These are phyloP conservation scores for Alternaria sp. DNA, from an alignment of 2,329 filamentous ascomycete species.

Conservation along the genomic window DNA sequence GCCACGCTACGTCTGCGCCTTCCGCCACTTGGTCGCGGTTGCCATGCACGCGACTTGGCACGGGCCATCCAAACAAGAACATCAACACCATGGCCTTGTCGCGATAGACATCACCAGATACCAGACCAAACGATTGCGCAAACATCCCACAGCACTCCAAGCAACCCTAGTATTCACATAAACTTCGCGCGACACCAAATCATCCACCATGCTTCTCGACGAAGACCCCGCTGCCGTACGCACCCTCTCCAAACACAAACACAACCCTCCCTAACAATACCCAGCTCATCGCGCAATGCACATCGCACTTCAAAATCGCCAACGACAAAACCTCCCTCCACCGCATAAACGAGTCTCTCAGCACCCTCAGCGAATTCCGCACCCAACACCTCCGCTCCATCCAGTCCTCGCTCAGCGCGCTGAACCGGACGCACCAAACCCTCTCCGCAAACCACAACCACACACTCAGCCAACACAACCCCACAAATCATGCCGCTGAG, in stretches of 20 bases:
- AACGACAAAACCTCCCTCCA: constrained; percentile 85
- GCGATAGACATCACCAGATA: constrained; percentile 14
- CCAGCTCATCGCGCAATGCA: constrained; percentile 88
- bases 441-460: constrained; percentile 79
- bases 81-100: constrained; percentile 37
- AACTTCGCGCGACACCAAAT: constrained; percentile 7
- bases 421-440: constrained; percentile 77
- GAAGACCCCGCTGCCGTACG: constrained; percentile 86
- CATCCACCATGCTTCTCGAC: constrained; percentile 82
- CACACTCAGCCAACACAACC: constrained; percentile 75
- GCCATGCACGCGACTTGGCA: constrained; percentile 35
- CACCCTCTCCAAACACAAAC: constrained; percentile 8
- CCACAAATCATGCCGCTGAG: constrained; percentile 78
- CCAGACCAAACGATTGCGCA: background rate
- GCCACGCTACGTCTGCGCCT: constrained; percentile 10
- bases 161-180: background rate
- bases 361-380: constrained; percentile 83
- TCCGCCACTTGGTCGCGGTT: constrained; percentile 28
- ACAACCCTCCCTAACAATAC: constrained; percentile 18
- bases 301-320: constrained; percentile 92
- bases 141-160: background rate
- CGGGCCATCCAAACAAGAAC: constrained; percentile 38
- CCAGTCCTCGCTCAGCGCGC: constrained; percentile 55
- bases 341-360: constrained; percentile 83
- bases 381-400: constrained; percentile 67